Conservation (phyloP, 2,329 filamentous ascomycete species). For the Ophiosphaerella herpotricha region DNA sequence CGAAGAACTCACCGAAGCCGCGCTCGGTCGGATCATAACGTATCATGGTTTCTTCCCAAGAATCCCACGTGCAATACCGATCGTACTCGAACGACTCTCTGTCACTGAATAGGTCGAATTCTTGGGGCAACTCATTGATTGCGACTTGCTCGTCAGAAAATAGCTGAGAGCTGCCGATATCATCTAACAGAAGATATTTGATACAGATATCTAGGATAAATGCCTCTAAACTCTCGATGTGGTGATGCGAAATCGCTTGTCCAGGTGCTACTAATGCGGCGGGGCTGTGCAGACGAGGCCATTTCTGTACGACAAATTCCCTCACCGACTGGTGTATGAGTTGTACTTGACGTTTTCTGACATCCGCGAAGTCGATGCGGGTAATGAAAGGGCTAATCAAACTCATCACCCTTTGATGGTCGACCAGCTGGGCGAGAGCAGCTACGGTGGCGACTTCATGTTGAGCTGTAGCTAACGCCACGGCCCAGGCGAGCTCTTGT, state of each 20-base stretch:
- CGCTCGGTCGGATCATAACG: constrained; percentile 13
- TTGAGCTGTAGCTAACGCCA: neutral
- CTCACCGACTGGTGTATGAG: neutral
- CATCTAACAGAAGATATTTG: neutral
- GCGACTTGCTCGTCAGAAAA: neutral
- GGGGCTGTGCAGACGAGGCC: neutral
- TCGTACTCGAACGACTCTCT: constrained; percentile 9
- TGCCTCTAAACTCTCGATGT: neutral
- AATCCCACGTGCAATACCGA: constrained; percentile 11
- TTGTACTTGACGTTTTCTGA: neutral
- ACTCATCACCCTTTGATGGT: neutral
- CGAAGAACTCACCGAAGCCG: constrained; percentile 15
- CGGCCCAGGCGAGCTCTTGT: neutral
- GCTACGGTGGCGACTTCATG: neutral
- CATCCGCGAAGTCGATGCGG: neutral
- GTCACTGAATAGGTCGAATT: constrained; percentile 9
- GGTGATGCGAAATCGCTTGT: neutral
- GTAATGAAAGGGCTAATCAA: neutral
- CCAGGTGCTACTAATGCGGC: too few species aligned
- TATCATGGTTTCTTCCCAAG: constrained; percentile 14
- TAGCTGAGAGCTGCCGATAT: neutral
- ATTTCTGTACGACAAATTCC: neutral
- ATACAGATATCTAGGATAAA: neutral
- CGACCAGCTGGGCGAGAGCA: neutral
- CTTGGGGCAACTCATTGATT: constrained; percentile 11